Evolutionary conservation across 1,139 yeast species (phyloP).

Genomic region (Hansenula sp.): DNA sequence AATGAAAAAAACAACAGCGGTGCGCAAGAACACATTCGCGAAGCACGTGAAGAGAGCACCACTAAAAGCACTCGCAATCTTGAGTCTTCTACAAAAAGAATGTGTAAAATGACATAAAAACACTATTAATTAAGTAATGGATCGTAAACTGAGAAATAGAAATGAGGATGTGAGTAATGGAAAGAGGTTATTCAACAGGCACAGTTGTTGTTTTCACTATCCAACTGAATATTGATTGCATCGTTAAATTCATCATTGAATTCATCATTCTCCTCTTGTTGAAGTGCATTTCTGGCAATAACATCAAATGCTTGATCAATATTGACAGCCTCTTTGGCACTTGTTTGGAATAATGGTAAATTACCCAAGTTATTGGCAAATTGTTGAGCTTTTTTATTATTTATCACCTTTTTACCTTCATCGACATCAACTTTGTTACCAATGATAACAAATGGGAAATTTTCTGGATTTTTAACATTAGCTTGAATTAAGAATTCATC

Average conservation of each 20-base stretch:
- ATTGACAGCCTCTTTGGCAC: slow-evolving; percentile 91
- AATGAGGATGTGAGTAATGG: too few relatives aligned
- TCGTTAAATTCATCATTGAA: slow-evolving; percentile 92
- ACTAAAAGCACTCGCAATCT: too few relatives aligned
- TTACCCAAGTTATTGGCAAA: slow-evolving; percentile 85
- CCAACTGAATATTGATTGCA: slow-evolving; percentile 92
- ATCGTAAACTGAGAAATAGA: not conserved
- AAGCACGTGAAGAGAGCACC: not conserved
- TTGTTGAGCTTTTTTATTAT: slow-evolving; percentile 79
- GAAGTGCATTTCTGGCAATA: slow-evolving; percentile 90
- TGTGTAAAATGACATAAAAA: too few relatives aligned
- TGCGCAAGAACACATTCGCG: not conserved
- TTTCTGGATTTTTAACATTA: slow-evolving; percentile 88
- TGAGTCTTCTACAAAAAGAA: not conserved
- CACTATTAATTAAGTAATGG: not conserved
- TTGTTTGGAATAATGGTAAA: slow-evolving; percentile 89
- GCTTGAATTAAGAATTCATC: slow-evolving; percentile 95
- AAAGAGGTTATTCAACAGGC: slow-evolving; percentile 48
- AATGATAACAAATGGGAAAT: slow-evolving; percentile 90
- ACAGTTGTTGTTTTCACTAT: slow-evolving; percentile 74
- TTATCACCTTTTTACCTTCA: slow-evolving; percentile 81
- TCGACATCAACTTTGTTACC: slow-evolving; percentile 96
- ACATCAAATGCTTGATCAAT: slow-evolving; percentile 96
- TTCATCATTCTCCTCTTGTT: slow-evolving; percentile 85
- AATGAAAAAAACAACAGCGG: too few relatives aligned